Percentiles rank a stretch among this genome's conserved stretches.
These are phyloP conservation scores for Rutstroemia sp. DNA, from an alignment of 2,329 filamentous ascomycete genomes.

Conservation along the genomic window DNA sequence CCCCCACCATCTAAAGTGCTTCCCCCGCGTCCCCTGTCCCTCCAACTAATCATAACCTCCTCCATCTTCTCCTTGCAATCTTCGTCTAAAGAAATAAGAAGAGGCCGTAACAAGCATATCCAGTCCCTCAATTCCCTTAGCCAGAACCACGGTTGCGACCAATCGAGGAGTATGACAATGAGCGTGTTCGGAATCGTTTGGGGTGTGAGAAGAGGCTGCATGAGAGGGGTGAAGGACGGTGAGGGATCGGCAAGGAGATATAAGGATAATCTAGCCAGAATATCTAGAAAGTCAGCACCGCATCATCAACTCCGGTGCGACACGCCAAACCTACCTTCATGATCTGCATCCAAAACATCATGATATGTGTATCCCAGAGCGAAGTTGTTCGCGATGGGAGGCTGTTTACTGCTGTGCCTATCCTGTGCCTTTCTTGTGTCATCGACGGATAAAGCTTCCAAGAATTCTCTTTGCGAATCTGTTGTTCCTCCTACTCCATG, in stretches of 20 bases:
- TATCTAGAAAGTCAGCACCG: conserved; percentile 49
- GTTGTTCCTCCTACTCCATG: conserved; percentile 61
- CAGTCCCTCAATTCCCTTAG: conserved; percentile 81
- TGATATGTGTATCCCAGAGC: conserved; percentile 93
- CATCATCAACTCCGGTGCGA: neutral
- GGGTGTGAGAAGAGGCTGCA: conserved; percentile 77
- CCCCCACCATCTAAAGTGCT: conserved; percentile 54
- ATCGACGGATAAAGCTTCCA: conserved; percentile 47
- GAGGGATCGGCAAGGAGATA: conserved; percentile 85
- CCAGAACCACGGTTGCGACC: conserved; percentile 91
- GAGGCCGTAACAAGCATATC: conserved; percentile 74
- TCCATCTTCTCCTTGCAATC: conserved; percentile 80
- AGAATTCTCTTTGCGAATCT: conserved; percentile 77
- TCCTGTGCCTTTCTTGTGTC: conserved; percentile 39
- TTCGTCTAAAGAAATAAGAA: conserved; percentile 64
- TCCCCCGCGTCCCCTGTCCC: conserved; percentile 64
- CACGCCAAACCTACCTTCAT: conserved; percentile 60
- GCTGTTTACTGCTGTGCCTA: conserved; percentile 51
- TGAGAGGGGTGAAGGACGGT: conserved; percentile 70
- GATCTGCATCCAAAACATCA: conserved; percentile 86
- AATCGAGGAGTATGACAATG: conserved; percentile 88
- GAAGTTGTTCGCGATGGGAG: conserved; percentile 85
- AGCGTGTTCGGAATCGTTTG: conserved; percentile 80
- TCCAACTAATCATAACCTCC: conserved; percentile 74
- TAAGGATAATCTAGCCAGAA: conserved; percentile 78